Base-by-base conservation (phyloP, 2,329 filamentous ascomycete genomes). In the Pseudopithomyces maydicus region DNA sequence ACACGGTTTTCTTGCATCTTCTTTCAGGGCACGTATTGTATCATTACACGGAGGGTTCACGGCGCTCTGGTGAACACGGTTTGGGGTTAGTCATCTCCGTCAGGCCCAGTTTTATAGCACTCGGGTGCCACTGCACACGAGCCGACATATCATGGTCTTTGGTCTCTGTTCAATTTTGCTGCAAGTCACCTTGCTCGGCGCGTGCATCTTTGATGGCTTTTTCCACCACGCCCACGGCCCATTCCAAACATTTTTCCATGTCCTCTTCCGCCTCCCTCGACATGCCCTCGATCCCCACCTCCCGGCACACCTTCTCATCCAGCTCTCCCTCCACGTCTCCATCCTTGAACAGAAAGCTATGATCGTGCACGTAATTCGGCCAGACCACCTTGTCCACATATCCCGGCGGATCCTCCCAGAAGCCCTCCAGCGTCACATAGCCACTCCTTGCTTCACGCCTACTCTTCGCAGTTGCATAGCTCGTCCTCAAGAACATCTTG, bases 361-460 rank as follows among this genome's bases (percentile, higher is more conserved):
- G 93, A 67, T 92, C 86, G 52, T 84, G 81, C 3, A 90, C 90
- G 75, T 97, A 98, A 68, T 96, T 94, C 3, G 94, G 94, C 95
- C 95, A 99, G 4, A 99, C 95, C 53, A 99, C 85, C 72, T 90
- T 85, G 73, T 98, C 93, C 36, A 98, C 92, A 74, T 98, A 99
- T 0, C 91, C 93, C 0, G 92, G 92, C 0, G 95, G 95, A 75
- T 99, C 95, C 55, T 88, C 84, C 95, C 95, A 99, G 79, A 97
- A 99, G 26, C 93, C 94, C 69, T 97, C 82, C 36, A 78, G 71
- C 43, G 91, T 94, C 29, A 92, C 90, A 73, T 95, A 95, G 11
- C 90, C 90, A 63, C 84, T 86, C 52, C 91, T 80, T 0, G 86
- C 86, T 70, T 90, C 86, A 29, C 91, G 80, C 22, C 91, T 82